Percentiles rank a stretch among this genome's conserved stretches.
These are phyloP conservation scores for Candida sithepensis DNA, from an alignment of 805 yeast species.

Conservation along the genomic window DNA sequence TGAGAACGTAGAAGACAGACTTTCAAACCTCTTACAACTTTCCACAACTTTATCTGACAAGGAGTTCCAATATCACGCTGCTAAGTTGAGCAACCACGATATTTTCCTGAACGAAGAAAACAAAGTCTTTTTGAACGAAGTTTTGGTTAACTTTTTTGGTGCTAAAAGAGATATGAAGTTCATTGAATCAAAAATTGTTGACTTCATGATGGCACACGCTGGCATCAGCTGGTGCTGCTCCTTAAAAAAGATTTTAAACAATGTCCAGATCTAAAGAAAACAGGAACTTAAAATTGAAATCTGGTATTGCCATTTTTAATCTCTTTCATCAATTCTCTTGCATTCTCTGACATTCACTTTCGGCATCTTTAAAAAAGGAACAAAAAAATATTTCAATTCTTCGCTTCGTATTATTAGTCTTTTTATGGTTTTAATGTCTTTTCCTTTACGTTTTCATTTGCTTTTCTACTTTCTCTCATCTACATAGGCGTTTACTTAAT, in stretches of 20 bases:
- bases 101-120: slow-evolving; percentile 29
- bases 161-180: slow-evolving; percentile 11
- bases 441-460: neutral
- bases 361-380: neutral
- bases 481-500: neutral
- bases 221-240: slow-evolving; percentile 70
- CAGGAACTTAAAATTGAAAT: neutral
- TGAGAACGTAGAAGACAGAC: slow-evolving; percentile 8
- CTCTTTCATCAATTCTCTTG: neutral
- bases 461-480: neutral
- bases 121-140: slow-evolving; percentile 23
- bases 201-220: slow-evolving; percentile 55
- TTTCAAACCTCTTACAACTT: slow-evolving; percentile 24
- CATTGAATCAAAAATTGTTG: slow-evolving; percentile 35
- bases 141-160: slow-evolving; percentile 19
- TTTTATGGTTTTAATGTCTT: neutral
- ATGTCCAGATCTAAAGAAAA: slow-evolving; percentile 8
- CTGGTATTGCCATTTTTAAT: neutral
- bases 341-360: no score
- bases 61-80: slow-evolving; percentile 41
- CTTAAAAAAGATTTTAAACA: slow-evolving; percentile 51
- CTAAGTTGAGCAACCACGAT: slow-evolving; percentile 31
- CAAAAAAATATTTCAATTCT: neutral
- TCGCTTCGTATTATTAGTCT: neutral
- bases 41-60: slow-evolving; percentile 35